A percentile compares a stretch with the other conserved stretches of the same genome.
Evolutionary conservation across 345 rosid species (phyloP).

Genomic region (Eucalyptus camaldulensis): DNA sequence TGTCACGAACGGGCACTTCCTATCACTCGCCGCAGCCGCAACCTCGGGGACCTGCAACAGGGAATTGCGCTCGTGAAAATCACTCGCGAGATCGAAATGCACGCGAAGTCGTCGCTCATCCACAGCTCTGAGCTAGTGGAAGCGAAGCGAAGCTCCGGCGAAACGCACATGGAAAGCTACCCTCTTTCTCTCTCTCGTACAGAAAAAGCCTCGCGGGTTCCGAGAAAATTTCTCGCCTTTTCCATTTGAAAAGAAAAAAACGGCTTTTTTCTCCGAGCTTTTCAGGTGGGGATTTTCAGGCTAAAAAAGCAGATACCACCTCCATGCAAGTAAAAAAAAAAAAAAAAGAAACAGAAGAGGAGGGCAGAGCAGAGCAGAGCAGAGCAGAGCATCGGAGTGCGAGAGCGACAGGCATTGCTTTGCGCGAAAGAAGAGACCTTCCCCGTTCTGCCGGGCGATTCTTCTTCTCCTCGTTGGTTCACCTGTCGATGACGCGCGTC

Average conservation of each 20-base stretch:
- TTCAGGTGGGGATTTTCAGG: not conserved
- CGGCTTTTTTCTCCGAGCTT: not conserved
- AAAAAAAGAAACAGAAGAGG: not conserved
- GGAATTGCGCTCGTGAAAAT: not conserved
- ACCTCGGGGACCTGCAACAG: not conserved
- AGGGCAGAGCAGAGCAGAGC: conserved; percentile 3
- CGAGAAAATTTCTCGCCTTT: not conserved
- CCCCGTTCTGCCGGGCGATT: conserved; percentile 3
- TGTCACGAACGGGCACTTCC: not conserved
- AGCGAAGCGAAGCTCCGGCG: not conserved
- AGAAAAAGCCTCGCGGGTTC: not conserved
- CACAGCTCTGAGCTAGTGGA: not conserved
- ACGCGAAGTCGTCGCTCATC: not conserved
- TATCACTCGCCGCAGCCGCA: not conserved
- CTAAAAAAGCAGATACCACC: not conserved
- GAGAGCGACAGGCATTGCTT: conserved; percentile 27
- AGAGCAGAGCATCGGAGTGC: conserved; percentile 18
- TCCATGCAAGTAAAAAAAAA: not conserved
- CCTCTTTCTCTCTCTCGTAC: not conserved
- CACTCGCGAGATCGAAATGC: not conserved
- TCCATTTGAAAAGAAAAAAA: not conserved
- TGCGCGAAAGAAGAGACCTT: conserved; percentile 6
- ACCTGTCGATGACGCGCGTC: not conserved
- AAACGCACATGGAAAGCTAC: not conserved
- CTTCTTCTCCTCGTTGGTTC: not conserved